These are phyloP conservation scores for Tieghemostelium lacteum DNA, from an alignment of 78 protist genomes.

Conservation along the genomic window DNA sequence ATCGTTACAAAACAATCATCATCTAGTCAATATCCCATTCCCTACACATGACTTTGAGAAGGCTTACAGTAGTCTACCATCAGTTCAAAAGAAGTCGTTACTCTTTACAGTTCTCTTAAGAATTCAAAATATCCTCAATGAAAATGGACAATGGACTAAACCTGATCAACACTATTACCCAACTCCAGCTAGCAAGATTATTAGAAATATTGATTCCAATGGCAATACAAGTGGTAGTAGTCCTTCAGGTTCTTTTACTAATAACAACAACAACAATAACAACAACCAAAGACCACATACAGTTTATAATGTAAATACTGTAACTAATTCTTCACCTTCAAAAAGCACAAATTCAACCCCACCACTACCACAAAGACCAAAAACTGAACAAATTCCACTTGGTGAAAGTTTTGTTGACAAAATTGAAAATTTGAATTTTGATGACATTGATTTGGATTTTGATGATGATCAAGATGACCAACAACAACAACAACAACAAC, in stretches of 20 bases:
- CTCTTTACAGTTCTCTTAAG: neutral
- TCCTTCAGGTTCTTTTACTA: too few species aligned
- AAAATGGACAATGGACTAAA: constrained; percentile 1
- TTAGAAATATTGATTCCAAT: neutral
- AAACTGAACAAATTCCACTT: too few species aligned
- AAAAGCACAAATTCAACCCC: too few species aligned
- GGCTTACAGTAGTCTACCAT: neutral
- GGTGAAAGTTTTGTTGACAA: too few species aligned
- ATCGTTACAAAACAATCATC: constrained; percentile 25
- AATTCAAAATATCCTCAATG: constrained; percentile 12
- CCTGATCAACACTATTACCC: neutral
- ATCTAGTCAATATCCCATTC: constrained; percentile 10
- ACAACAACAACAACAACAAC: neutral
- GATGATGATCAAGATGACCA: neutral
- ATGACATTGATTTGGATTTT: neutral
- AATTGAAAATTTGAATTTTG: neutral
- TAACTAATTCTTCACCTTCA: neutral
- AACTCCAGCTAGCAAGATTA: neutral
- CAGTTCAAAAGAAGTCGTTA: neutral
- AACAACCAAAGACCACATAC: neutral
- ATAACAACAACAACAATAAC: too few species aligned
- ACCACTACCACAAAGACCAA: too few species aligned
- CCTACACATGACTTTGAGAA: constrained; percentile 37
- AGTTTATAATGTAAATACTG: too few species aligned
- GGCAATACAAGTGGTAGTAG: neutral